phyloP scores from a whole-genome alignment of 352 stramenopile genomes.

The Phytopythium mirpurense region DNA sequence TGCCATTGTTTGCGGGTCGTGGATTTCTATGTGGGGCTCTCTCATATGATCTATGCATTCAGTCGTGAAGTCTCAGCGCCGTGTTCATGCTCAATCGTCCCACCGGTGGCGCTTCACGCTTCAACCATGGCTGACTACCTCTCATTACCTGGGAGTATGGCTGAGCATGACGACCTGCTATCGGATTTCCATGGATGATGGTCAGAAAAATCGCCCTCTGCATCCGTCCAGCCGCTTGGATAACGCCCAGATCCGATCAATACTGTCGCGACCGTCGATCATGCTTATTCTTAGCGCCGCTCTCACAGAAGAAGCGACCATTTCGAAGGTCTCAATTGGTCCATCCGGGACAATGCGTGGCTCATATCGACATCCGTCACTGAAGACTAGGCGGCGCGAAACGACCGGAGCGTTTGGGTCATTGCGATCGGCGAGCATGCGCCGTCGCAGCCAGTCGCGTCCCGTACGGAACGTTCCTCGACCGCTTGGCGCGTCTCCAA shows the following conservation, averaged over 20 bases:
- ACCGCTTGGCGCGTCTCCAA: not conserved
- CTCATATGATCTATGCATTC: no score
- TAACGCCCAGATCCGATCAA: not conserved
- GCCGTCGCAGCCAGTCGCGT: constrained; percentile 8
- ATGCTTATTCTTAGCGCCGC: not conserved
- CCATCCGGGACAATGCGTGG: not conserved
- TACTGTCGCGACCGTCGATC: not conserved
- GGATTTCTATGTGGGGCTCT: not conserved
- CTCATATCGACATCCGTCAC: not conserved
- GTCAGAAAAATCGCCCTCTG: no score
- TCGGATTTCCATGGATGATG: constrained; percentile 1
- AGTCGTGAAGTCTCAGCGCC: no score
- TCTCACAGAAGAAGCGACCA: not conserved
- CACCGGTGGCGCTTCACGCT: not conserved
- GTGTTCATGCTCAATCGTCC: no score
- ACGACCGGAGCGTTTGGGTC: not conserved
- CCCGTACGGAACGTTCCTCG: constrained; percentile 11
- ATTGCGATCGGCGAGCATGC: constrained; percentile 4
- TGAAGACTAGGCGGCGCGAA: not conserved
- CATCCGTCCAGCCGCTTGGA: not conserved
- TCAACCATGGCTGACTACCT: no score
- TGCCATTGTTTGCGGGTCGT: not conserved
- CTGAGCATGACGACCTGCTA: no score
- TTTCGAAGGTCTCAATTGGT: not conserved
- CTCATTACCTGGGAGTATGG: no score